Evolutionary conservation across 805 yeast species (phyloP).

Genomic region (Metschnikowia matae): DNA sequence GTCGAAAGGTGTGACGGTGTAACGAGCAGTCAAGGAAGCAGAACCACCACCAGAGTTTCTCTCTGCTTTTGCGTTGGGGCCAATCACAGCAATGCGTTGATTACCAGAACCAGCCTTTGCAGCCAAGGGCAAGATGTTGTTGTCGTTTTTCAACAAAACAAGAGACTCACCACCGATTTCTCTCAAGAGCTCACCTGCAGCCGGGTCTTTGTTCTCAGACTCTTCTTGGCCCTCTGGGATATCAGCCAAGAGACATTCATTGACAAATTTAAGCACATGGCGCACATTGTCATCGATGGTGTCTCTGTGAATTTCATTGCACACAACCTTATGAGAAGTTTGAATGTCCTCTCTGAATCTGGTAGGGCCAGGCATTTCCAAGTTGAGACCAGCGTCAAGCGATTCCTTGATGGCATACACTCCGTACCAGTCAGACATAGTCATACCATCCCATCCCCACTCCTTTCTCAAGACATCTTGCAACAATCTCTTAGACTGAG

Average conservation of each 20-base stretch:
- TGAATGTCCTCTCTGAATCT: conserved; percentile 40
- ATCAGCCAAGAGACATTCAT: conserved; percentile 39
- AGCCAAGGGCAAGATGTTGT: conserved; percentile 42
- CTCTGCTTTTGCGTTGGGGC: conserved; percentile 53
- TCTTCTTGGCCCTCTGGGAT: conserved; percentile 37
- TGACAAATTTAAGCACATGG: conserved; percentile 44
- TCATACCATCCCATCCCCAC: conserved; percentile 54
- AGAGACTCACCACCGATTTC: conserved; percentile 38
- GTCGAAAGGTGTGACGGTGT: conserved; percentile 47
- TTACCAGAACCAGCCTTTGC: conserved; percentile 18
- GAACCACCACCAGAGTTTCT: conserved; percentile 62
- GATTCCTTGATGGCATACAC: conserved; percentile 45
- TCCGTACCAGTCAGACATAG: conserved; percentile 67
- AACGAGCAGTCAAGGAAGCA: conserved; percentile 50
- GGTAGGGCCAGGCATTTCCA: conserved; percentile 67
- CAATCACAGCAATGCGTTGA: conserved; percentile 48
- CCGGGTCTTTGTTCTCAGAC: conserved; percentile 14
- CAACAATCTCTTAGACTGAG: conserved; percentile 42
- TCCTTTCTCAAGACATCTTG: conserved; percentile 48
- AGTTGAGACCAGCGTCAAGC: conserved; percentile 53
- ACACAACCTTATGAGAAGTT: conserved; percentile 39
- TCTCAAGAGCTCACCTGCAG: conserved; percentile 12
- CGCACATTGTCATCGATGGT: conserved; percentile 48
- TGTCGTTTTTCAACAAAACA: conserved; percentile 55
- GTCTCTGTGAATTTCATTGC: conserved; percentile 38